These are phyloP conservation scores for Xanthoconium purpureum DNA, from an alignment of 768 basidiomycete genomes.

Conservation along the genomic window DNA sequence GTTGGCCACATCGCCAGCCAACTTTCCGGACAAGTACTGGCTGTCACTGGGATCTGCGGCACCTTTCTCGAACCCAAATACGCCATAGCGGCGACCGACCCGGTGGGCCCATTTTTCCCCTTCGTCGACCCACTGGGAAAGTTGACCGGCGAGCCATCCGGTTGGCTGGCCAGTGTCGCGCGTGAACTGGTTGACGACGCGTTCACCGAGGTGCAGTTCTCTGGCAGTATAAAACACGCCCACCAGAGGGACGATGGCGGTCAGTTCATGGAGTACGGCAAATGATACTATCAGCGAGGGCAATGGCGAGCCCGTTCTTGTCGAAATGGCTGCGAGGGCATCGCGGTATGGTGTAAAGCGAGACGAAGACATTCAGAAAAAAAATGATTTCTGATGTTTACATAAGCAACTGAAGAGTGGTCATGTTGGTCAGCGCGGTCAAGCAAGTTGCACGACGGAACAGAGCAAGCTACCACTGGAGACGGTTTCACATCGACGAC, in stretches of 20 bases:
- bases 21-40: constrained; percentile 30
- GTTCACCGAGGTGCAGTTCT: constrained; percentile 65
- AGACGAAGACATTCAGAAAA: constrained; percentile 17
- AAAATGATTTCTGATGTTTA: constrained; percentile 11
- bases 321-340: constrained; percentile 57
- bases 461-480: constrained; percentile 1
- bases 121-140: constrained; percentile 68
- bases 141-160: constrained; percentile 42
- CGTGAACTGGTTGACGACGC: constrained; percentile 46
- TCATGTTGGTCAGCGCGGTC: constrained; percentile 14
- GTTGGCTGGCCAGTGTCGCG: constrained; percentile 12
- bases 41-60: constrained; percentile 1
- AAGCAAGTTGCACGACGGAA: constrained; percentile 6
- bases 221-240: constrained; percentile 71
- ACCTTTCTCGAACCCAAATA: constrained; percentile 73
- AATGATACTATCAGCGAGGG: constrained; percentile 79
- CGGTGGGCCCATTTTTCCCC: constrained; percentile 69
- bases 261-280: constrained; percentile 79
- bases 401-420: constrained; percentile 10
- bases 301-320: constrained; percentile 70
- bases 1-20: constrained; percentile 79
- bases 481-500: constrained; percentile 25
- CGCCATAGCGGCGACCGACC: constrained; percentile 73
- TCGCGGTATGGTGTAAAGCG: constrained; percentile 49
- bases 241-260: constrained; percentile 73